Base-by-base conservation (phyloP, 2,329 filamentous ascomycete species). In the Paraphaeosphaeria sporulosa region DNA sequence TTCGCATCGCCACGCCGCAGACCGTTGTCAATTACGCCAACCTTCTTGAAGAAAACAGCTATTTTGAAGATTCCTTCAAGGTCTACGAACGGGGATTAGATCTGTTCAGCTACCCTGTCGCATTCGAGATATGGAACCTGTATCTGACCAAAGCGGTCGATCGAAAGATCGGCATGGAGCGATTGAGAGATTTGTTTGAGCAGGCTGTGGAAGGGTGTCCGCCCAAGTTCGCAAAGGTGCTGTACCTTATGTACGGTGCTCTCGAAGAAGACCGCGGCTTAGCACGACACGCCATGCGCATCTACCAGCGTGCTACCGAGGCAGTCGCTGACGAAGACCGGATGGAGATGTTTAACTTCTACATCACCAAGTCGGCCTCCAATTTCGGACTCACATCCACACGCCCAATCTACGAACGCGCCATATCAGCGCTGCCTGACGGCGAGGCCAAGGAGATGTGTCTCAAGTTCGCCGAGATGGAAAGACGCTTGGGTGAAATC, bases 21-120 rank as follows among this genome's bases (percentile, higher is more conserved):
- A 99, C 95, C 0, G 93, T 99, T 15, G 95, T 98, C 82, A 99
- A 99, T 80, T 99, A 96, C 73, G 94, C 95, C 73, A 98, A 96
- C 75, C 84, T 99, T 3, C 81, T 99, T 59, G 95, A 98, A 76
- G 95, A 98, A 75, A 87, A 96, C 79, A 89, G 93, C 61, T 99
- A 98, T 79, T 97, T 90, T 73, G 95, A 99, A 77, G 95, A 99
- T 71, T 96, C 91, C 1, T 99, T 98, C 88, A 98, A 98, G 81
- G 76, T 98, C 49, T 99, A 96, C 76, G 95, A 99, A 79, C 89
- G 95, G 62, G 95, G 95, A 2, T 84, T 99, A 40, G 95, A 99
- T 77, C 89, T 99, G n/a, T 99, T 99, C 84, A 96, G 89, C 77
- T 99, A 98, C 72, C 95, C 95, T 0, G 94, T 98, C 19, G 95